Conservation (phyloP, 352 stramenopile species). For the Pilasporangium apinafurcum region DNA sequence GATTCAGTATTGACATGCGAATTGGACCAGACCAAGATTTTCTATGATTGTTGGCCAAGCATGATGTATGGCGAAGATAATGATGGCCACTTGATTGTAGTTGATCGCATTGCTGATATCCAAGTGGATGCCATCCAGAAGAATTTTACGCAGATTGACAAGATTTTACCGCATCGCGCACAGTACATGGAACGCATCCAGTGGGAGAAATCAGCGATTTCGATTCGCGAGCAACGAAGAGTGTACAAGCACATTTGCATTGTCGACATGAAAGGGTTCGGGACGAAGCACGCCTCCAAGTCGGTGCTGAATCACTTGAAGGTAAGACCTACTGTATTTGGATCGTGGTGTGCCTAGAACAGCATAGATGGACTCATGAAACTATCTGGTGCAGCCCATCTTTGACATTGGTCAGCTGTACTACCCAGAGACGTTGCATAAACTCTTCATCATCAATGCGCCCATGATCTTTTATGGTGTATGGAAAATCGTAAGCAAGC, state of each 20-base stretch:
- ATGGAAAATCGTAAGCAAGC: constrained; percentile 68
- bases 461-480: constrained; percentile 79
- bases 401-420: constrained; percentile 75
- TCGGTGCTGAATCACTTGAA: constrained; percentile 59
- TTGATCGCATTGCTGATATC: constrained; percentile 67
- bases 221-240: constrained; percentile 41
- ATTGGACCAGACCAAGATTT: constrained; percentile 49
- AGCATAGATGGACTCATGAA: not conserved
- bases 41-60: constrained; percentile 58
- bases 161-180: constrained; percentile 53
- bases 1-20: constrained; percentile 45
- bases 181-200: constrained; percentile 81
- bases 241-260: constrained; percentile 85
- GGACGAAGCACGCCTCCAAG: constrained; percentile 56
- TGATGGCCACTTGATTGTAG: constrained; percentile 58
- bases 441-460: constrained; percentile 76
- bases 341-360: not conserved
- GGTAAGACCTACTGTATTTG: constrained; percentile 13
- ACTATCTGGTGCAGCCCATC: constrained; percentile 50
- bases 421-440: constrained; percentile 77
- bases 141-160: constrained; percentile 44
- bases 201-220: constrained; percentile 71
- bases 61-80: constrained; percentile 69
- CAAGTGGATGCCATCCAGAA: constrained; percentile 52
- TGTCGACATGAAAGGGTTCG: constrained; percentile 66